Conservation (phyloP, 305 asterid species). For the Fraxinus ornus region DNA sequence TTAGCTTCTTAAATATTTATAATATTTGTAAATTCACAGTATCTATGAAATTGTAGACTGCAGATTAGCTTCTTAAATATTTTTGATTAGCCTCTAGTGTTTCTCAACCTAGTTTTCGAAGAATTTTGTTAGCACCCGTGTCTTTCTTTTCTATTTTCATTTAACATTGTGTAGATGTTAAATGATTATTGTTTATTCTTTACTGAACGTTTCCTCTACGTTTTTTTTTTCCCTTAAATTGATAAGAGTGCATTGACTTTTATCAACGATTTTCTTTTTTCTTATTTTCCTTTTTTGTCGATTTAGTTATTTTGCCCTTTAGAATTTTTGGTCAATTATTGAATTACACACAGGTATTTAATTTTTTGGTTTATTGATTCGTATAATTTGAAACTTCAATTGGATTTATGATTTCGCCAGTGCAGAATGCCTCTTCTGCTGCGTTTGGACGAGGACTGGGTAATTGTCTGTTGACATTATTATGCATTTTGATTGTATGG, state of each 20-base stretch:
- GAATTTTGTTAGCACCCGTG: background rate
- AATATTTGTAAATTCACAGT: slow-evolving; percentile 92
- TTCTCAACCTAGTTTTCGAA: background rate
- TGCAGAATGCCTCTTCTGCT: background rate
- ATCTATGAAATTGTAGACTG: slow-evolving; percentile 41
- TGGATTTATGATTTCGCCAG: background rate
- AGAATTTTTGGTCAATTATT: background rate
- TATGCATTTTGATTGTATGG: background rate
- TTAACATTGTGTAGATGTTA: background rate
- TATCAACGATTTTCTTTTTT: background rate
- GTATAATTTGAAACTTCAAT: background rate
- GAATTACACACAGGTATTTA: background rate
- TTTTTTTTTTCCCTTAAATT: background rate
- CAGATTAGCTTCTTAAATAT: background rate
- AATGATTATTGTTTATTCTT: background rate
- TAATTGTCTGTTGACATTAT: background rate
- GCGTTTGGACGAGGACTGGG: background rate
- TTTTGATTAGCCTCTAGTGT: background rate
- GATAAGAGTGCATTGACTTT: background rate
- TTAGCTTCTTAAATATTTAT: background rate
- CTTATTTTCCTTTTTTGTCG: no score
- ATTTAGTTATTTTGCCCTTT: background rate
- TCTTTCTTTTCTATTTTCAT: background rate
- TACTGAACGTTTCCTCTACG: background rate
- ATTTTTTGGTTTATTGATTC: background rate